A percentile compares a stretch with the other conserved stretches of the same genome.
Conservation (phyloP, 139 green algal species). For the Diplosphaera chodatii region DNA sequence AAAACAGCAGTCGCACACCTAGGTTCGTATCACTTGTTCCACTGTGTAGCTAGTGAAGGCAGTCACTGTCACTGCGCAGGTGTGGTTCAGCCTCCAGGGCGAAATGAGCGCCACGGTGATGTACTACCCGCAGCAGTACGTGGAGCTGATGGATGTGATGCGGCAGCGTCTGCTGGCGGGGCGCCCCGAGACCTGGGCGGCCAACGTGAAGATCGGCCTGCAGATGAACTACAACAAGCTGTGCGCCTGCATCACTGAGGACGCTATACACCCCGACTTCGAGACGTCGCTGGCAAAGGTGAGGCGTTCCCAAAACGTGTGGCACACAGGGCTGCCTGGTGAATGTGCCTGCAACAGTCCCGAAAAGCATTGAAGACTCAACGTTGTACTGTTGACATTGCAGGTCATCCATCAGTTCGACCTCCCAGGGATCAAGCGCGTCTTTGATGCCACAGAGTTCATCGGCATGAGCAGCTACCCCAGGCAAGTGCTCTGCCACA, state of each 20-base stretch:
- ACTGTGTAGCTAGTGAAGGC: no score
- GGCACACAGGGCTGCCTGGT: no score
- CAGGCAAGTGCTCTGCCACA: no score
- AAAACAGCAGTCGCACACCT: no score
- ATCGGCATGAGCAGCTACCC: slow-evolving; percentile 43
- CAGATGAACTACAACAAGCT: slow-evolving; percentile 31
- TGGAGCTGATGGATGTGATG: slow-evolving; percentile 16
- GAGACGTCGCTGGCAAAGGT: neutral
- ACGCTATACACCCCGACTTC: neutral
- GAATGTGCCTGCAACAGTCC: no score
- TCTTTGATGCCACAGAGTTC: slow-evolving; percentile 33
- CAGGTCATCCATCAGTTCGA: slow-evolving; percentile 15
- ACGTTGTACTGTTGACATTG: no score
- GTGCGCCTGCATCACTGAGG: slow-evolving; percentile 25
- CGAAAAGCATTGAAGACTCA: no score
- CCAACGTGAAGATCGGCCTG: slow-evolving; percentile 20
- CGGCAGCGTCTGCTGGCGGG: slow-evolving; percentile 3
- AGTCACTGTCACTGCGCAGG: no score
- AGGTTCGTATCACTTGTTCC: no score
- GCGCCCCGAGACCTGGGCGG: neutral
- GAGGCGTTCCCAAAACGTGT: no score
- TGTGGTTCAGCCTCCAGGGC: slow-evolving; percentile 27
- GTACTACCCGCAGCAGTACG: slow-evolving; percentile 23
- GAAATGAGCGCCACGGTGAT: slow-evolving; percentile 47
- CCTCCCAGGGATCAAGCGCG: slow-evolving; percentile 7